Evolutionary conservation across 192 early-diverging fungal species (phyloP).

Genomic region (Backusella tarrabulga): DNA sequence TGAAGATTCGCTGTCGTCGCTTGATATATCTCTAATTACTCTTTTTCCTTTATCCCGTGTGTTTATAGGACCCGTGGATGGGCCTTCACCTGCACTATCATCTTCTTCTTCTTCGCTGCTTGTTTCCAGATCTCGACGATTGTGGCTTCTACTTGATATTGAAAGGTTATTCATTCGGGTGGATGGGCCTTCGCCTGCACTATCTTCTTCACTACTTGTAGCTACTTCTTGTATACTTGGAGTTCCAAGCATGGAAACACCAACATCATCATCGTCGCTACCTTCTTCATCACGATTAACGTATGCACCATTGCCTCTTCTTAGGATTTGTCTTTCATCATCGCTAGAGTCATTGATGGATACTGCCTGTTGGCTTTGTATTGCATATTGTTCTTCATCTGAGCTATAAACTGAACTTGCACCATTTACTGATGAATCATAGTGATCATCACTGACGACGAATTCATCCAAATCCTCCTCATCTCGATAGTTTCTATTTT

Average conservation of each 20-base stretch:
- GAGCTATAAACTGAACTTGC: not conserved
- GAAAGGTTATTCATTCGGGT: not conserved
- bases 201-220: not conserved
- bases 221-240: not conserved
- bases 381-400: not conserved
- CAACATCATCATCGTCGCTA: not conserved
- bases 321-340: not conserved
- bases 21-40: not conserved
- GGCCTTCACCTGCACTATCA: not conserved
- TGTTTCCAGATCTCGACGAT: not conserved
- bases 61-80: not conserved
- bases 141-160: not conserved
- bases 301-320: not conserved
- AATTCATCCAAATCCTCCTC: not conserved
- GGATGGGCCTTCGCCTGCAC: not conserved
- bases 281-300: not conserved
- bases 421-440: not conserved
- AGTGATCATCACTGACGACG: not conserved
- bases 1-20: not conserved
- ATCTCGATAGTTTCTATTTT: not conserved
- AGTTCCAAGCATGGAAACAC: not conserved
- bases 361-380: not conserved
- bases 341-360: not conserved
- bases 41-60: not conserved
- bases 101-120: not conserved